phyloP scores from a whole-genome alignment of 2,329 filamentous ascomycete species.

The Aspergillus felis region DNA sequence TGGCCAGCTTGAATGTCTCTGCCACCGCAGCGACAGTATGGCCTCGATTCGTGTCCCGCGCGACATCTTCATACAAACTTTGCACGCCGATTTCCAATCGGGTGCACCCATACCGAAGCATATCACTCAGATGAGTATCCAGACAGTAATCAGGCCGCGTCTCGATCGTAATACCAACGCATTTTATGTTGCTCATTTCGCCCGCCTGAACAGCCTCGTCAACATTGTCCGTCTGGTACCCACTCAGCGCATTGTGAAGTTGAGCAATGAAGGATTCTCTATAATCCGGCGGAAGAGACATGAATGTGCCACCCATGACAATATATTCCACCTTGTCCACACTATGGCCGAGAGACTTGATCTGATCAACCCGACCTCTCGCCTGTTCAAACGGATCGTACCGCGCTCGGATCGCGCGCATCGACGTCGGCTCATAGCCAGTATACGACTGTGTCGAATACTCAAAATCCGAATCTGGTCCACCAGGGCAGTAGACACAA shows the following conservation, averaged over 20 bases:
- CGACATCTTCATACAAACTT: constrained; percentile 95
- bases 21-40: constrained; percentile 94
- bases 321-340: constrained; percentile 99
- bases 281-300: constrained; percentile 88
- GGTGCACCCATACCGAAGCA: constrained; percentile 97
- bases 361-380: constrained; percentile 89
- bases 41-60: constrained; percentile 93
- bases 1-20: constrained; percentile 94
- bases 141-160: constrained; percentile 95
- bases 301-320: constrained; percentile 99
- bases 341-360: constrained; percentile 90
- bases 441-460: constrained; percentile 99
- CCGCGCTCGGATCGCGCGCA: constrained; percentile 93
- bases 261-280: constrained; percentile 92
- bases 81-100: constrained; percentile 93
- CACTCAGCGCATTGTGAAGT: constrained; percentile 92
- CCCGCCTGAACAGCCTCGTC: constrained; percentile 93
- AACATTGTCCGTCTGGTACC: constrained; percentile 89
- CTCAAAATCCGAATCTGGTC: constrained; percentile 97
- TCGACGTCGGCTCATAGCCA: constrained; percentile 95
- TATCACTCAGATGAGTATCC: constrained; percentile 89
- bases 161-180: constrained; percentile 97
- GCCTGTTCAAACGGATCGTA: constrained; percentile 99
- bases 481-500: constrained; percentile 96
- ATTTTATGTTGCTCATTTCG: constrained; percentile 96